Evolutionary conservation across 192 early-diverging fungal genomes (phyloP).

Genomic region (Entomortierella chlamydospora): DNA sequence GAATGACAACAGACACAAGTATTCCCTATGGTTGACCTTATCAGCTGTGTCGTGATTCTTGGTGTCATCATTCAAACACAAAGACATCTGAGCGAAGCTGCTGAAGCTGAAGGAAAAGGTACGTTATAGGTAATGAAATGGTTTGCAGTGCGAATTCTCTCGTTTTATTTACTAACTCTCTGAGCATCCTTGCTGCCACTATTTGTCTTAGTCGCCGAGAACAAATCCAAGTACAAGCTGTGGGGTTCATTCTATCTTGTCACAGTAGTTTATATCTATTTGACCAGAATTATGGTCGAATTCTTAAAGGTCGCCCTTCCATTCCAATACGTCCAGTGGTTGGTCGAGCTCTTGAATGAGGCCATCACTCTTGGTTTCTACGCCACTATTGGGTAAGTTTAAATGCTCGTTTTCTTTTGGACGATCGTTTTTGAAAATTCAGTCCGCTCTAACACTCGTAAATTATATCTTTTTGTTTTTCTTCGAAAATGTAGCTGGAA

Average conservation of each 20-base stretch:
- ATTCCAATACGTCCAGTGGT: constrained; percentile 63
- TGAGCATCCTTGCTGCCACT: background rate
- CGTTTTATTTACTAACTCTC: background rate
- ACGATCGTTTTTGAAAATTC: background rate
- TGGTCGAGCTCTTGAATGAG: constrained; percentile 61
- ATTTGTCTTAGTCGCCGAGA: constrained; percentile 44
- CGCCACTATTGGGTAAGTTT: constrained; percentile 61
- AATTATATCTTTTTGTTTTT: constrained; percentile 10
- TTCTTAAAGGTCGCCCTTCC: constrained; percentile 61
- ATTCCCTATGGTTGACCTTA: constrained; percentile 59
- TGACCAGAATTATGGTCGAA: constrained; percentile 61
- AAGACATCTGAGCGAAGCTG: constrained; percentile 57
- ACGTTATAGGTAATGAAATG: background rate
- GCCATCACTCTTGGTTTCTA: constrained; percentile 61
- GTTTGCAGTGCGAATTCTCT: too few relatives aligned
- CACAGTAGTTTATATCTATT: constrained; percentile 63
- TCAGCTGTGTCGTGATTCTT: constrained; percentile 59
- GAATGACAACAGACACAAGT: constrained; percentile 43
- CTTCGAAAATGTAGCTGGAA: constrained; percentile 45
- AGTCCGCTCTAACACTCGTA: background rate
- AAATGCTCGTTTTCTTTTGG: too few relatives aligned
- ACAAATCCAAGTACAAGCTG: constrained; percentile 62
- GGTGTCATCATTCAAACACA: constrained; percentile 66
- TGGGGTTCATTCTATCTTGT: constrained; percentile 68
- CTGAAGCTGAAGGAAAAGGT: constrained; percentile 66